A percentile compares a stretch with the other conserved stretches of the same genome.
These are phyloP conservation scores for Gaertneriomyces sp. DNA, from an alignment of 192 early-diverging fungal genomes.

Conservation along the genomic window DNA sequence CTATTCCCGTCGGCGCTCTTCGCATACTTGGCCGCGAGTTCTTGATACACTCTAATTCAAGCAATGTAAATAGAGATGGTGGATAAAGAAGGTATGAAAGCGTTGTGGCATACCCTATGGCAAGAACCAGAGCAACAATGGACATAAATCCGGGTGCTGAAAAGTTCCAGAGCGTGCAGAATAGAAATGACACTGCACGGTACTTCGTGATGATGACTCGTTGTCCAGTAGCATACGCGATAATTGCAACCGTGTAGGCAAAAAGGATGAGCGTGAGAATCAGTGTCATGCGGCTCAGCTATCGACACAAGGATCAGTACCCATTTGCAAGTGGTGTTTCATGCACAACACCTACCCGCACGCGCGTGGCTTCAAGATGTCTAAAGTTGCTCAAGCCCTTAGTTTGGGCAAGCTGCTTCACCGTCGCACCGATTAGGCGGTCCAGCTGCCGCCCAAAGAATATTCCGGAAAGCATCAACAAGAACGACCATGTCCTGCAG, in stretches of 20 bases:
- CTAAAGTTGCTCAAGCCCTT: neutral
- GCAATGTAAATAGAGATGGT: too few relatives aligned
- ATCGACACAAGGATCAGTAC: neutral
- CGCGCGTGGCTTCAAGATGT: neutral
- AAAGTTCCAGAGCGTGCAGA: slow-evolving; percentile 16
- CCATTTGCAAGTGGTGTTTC: neutral
- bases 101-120: too few relatives aligned
- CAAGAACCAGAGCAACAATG: neutral
- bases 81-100: too few relatives aligned
- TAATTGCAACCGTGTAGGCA: slow-evolving; percentile 4
- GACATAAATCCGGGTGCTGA: slow-evolving; percentile 10
- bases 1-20: too few relatives aligned
- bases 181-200: slow-evolving; percentile 5
- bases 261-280: neutral
- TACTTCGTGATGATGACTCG: neutral
- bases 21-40: too few relatives aligned
- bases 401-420: neutral
- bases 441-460: slow-evolving; percentile 17
- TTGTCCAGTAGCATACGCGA: slow-evolving; percentile 14
- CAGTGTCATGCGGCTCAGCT: slow-evolving; percentile 2
- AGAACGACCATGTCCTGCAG: slow-evolving; percentile 1
- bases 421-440: neutral
- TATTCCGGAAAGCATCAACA: neutral
- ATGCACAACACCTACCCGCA: neutral
- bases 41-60: too few relatives aligned